A percentile compares a stretch with the other conserved stretches of the same genome.
These are phyloP conservation scores for Trichophyton simii DNA, from an alignment of 2,329 filamentous ascomycete genomes.

Conservation along the genomic window DNA sequence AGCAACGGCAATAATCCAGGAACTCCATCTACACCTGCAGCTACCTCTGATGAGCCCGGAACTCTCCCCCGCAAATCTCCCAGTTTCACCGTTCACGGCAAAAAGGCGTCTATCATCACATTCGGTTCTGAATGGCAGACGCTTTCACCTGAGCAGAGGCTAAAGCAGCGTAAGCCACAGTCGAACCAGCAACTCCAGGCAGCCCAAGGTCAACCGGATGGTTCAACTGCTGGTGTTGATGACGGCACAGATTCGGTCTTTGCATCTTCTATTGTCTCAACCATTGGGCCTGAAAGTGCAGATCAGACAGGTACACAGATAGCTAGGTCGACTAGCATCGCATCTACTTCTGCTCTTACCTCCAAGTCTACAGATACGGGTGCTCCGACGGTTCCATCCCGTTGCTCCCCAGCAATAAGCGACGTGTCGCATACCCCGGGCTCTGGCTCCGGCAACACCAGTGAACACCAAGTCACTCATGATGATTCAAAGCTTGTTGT, in stretches of 20 bases:
- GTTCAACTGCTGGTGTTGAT: neutral
- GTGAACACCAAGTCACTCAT: neutral
- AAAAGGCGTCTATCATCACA: conserved; percentile 95
- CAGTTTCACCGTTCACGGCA: conserved; percentile 92
- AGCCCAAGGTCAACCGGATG: neutral
- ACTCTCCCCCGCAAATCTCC: conserved; percentile 59
- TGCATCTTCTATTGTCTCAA: neutral
- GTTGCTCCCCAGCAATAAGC: neutral
- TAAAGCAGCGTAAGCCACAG: conserved; percentile 47
- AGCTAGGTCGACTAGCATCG: neutral
- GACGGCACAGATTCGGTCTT: neutral
- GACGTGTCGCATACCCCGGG: neutral
- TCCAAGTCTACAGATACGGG: neutral
- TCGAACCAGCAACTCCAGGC: conserved; percentile 25
- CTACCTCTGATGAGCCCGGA: conserved; percentile 5
- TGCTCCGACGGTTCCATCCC: neutral
- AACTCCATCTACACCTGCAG: conserved; percentile 20
- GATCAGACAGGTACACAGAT: neutral
- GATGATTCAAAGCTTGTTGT: neutral
- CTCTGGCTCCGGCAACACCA: neutral
- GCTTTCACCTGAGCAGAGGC: conserved; percentile 59
- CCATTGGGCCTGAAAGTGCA: neutral
- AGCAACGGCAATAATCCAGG: conserved; percentile 33
- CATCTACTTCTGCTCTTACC: neutral
- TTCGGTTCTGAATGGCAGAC: conserved; percentile 84